phyloP scores from a whole-genome alignment of 2,329 filamentous ascomycete species.

The Pochonia chlamydosporia region DNA sequence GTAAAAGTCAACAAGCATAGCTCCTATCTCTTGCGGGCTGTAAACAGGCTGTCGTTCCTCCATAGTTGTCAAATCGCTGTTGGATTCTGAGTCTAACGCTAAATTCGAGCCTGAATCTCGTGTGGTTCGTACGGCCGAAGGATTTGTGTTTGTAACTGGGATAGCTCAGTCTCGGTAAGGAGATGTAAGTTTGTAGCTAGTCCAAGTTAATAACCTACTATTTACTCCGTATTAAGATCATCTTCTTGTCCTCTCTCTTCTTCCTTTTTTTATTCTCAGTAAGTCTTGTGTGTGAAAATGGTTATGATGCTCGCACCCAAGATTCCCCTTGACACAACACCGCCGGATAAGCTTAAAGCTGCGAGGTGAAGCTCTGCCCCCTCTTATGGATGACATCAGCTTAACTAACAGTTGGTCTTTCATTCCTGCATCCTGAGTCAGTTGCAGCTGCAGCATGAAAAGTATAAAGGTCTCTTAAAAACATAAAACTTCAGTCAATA shows the following conservation, averaged over 20 bases:
- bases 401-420: no score
- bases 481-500: no score
- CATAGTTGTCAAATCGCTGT: background rate
- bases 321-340: no score
- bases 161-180: background rate
- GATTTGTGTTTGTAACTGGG: background rate
- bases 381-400: no score
- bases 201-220: background rate
- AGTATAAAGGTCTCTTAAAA: no score
- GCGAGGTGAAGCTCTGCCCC: no score
- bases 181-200: background rate
- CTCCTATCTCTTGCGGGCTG: slow-evolving; percentile 17
- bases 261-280: no score
- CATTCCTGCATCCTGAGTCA: no score
- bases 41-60: slow-evolving; percentile 3
- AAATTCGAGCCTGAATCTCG: background rate
- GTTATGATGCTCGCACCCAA: no score
- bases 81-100: background rate
- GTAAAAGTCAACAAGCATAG: slow-evolving; percentile 22
- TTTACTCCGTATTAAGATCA: background rate
- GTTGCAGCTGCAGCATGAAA: no score
- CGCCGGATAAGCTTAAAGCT: no score
- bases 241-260: background rate
- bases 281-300: no score
- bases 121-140: background rate